Conservation (phyloP, 768 basidiomycete species). For the Auricularia auricula-judae region DNA sequence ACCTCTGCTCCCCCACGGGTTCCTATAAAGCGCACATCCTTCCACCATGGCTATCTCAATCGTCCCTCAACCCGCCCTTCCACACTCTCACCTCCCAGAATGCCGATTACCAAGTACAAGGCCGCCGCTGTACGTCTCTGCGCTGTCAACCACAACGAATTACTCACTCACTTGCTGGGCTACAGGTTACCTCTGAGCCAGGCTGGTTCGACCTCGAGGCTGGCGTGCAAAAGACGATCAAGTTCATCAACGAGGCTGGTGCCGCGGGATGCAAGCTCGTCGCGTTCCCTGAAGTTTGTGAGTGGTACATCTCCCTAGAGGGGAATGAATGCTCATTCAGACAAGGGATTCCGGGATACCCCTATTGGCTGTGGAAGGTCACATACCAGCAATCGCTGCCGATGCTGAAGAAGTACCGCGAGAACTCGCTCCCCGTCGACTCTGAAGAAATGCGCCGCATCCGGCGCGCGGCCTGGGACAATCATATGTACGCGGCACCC, state of each 20-base stretch:
- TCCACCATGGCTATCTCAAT: too few relatives aligned
- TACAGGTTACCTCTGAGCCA: background rate
- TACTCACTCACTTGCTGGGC: background rate
- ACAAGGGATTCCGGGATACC: background rate
- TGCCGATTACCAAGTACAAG: background rate
- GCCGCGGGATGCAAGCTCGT: background rate
- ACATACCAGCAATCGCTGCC: constrained; percentile 4
- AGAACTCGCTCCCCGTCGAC: constrained; percentile 4
- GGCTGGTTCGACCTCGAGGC: background rate
- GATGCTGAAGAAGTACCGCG: constrained; percentile 4
- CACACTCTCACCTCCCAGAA: background rate
- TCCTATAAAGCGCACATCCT: too few relatives aligned
- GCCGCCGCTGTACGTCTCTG: background rate
- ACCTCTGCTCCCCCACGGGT: too few relatives aligned
- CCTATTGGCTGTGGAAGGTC: background rate
- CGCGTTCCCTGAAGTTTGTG: background rate
- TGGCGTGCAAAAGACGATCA: background rate
- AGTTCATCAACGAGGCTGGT: background rate
- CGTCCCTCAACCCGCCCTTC: too few relatives aligned
- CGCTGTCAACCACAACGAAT: background rate
- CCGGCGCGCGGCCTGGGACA: constrained; percentile 1
- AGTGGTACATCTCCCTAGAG: background rate
- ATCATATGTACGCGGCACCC: background rate
- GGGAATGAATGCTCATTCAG: background rate
- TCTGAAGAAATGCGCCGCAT: constrained; percentile 3